A percentile compares a stretch with the other conserved stretches of the same genome.
These are phyloP conservation scores for Brassica hybrid DNA, from an alignment of 441 rosid species.

Conservation along the genomic window DNA sequence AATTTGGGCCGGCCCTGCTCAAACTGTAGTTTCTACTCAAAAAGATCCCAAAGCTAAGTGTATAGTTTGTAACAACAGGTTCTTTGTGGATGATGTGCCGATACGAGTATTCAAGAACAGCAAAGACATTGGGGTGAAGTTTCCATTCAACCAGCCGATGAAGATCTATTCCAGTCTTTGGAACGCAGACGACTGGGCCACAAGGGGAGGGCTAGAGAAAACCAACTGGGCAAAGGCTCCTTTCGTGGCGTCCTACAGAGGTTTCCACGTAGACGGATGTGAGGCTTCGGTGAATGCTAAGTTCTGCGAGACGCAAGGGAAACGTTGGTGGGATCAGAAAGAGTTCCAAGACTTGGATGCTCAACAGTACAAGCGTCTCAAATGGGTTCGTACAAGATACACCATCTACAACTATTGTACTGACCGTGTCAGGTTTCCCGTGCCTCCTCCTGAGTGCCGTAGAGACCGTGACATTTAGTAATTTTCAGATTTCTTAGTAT, in stretches of 20 bases:
- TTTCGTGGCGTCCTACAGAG: conserved; percentile 52
- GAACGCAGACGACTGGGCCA: conserved; percentile 68
- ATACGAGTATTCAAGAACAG: conserved; percentile 41
- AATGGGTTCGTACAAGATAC: conserved; percentile 56
- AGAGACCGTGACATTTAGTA: conserved; percentile 53
- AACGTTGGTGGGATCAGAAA: conserved; percentile 74
- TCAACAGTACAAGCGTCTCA: conserved; percentile 51
- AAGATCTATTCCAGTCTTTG: conserved; percentile 66
- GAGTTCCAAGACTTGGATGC: conserved; percentile 62
- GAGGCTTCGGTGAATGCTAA: conserved; percentile 62
- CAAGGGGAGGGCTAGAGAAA: conserved; percentile 40
- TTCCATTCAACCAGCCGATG: conserved; percentile 39
- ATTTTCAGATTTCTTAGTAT: conserved; percentile 6
- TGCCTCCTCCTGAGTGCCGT: conserved; percentile 54
- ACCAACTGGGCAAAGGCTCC: conserved; percentile 41
- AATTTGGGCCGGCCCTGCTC: too few species aligned
- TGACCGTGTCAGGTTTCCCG: conserved; percentile 52
- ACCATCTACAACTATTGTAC: conserved; percentile 76
- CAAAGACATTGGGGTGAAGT: conserved; percentile 62
- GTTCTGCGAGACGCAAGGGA: conserved; percentile 65
- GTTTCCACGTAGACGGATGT: conserved; percentile 70
- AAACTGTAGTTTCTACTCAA: too few species aligned
- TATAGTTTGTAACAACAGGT: conserved; percentile 43
- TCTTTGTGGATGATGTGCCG: conserved; percentile 48
- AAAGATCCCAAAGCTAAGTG: too few species aligned